Percentiles rank a stretch among this genome's conserved stretches.
phyloP scores from a whole-genome alignment of 257 asterid species.

The Jacaranda mimosifolia region DNA sequence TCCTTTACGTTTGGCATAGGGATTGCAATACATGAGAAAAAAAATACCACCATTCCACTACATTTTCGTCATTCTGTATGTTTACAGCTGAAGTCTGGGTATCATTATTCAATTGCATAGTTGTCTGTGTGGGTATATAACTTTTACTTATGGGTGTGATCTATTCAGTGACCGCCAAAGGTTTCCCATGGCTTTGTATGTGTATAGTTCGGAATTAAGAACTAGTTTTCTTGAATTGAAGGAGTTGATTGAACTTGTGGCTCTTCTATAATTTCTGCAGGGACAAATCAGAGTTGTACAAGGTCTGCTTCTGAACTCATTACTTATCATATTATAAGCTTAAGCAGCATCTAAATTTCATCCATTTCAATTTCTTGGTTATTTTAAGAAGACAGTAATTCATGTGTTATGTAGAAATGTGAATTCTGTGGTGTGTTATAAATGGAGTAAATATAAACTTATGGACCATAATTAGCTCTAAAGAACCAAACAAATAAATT shows the following conservation, averaged over 20 bases:
- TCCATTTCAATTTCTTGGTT: neutral
- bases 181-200: conserved; percentile 34
- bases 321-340: neutral
- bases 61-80: conserved; percentile 30
- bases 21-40: neutral
- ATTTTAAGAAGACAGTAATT: too few species aligned
- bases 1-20: conserved; percentile 4
- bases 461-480: too few species aligned
- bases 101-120: conserved; percentile 36
- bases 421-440: too few species aligned
- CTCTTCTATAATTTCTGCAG: neutral
- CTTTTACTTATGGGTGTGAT: conserved; percentile 32
- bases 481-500: too few species aligned
- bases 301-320: neutral
- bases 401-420: too few species aligned
- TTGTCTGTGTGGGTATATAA: conserved; percentile 35
- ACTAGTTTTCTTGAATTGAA: conserved; percentile 1
- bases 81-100: conserved; percentile 19
- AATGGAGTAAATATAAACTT: too few species aligned
- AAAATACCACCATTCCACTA: neutral
- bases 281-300: neutral
- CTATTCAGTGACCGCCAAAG: conserved; percentile 19
- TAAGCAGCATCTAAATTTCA: neutral
- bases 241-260: neutral
- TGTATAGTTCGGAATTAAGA: neutral